Evolutionary conservation across 1,284 basidiomycete genomes (phyloP), one percentile per base, ranked within the genome.

Genomic region (Moesziomyces antarcticus): DNA sequence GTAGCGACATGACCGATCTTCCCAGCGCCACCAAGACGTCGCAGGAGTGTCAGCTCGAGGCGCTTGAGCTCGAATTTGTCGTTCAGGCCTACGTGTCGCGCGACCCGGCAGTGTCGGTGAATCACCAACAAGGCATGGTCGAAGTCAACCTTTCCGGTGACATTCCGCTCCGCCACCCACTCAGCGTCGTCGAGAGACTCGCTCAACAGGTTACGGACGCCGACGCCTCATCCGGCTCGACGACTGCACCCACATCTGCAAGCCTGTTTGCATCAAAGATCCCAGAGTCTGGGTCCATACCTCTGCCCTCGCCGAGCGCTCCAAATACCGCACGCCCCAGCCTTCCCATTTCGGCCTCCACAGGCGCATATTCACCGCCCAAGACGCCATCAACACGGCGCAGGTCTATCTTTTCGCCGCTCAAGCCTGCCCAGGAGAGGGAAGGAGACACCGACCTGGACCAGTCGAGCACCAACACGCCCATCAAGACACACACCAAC

Each of bases 1-100:
- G 64, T 33, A 41, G 9, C 37, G 64, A 68, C 24, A 53, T 61
- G 5, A 60, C 70, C 16, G 56, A 56, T 0, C 8, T 48, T 0
- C 24, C 43, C 1, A 50, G 48, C 4, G 21, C 40, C 4, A 13
- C 30, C 9, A 64, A 64, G 55, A 73, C 65, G 7, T 1, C 54
- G 20, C 71, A 73, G 44, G 71, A 62, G 22, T 57, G 51, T 35
- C 66, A 73, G 46, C 55, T 73, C 6, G 71, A 73, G 47, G 71
- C 71, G 33, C 49, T 73, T 0, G 71, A 73, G 24, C 49, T 73
- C 6, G 71, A 73, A 33, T 74, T 74, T 21, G 72, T 74, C 1
- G 72, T 74, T 0, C 63, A 66, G 27, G 72, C 72, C 0, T 74
- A 67, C 16, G 49, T 74, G 13, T 65, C 66, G 0, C 33, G 53